Conservation (phyloP, 192 early-diverging fungal genomes). For the Funneliformis mosseae region DNA sequence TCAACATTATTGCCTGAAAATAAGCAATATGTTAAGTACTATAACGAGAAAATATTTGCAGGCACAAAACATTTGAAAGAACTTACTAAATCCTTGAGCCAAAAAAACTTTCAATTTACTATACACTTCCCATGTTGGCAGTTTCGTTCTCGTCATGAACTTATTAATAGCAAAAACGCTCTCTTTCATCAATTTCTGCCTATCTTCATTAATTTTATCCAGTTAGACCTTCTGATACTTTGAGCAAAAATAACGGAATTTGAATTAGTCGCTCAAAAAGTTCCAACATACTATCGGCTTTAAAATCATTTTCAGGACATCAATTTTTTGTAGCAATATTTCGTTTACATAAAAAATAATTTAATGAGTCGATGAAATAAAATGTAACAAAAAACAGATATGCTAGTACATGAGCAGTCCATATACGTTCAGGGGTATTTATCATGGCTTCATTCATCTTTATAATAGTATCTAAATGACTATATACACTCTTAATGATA, state of each 20-base stretch:
- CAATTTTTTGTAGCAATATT: neutral
- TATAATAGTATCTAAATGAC: conserved; percentile 2
- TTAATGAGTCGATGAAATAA: neutral
- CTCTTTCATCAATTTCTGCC: neutral
- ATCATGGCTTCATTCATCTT: neutral
- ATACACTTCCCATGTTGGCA: neutral
- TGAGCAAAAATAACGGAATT: conserved; percentile 11
- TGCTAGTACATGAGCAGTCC: conserved; percentile 3
- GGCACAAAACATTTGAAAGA: neutral
- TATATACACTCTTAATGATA: conserved; percentile 16
- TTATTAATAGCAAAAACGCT: conserved; percentile 10
- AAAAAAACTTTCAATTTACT: neutral
- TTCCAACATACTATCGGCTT: neutral
- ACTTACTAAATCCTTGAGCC: neutral
- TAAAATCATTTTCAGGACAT: neutral
- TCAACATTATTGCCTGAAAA: neutral
- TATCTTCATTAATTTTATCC: conserved; percentile 8
- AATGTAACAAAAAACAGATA: conserved; percentile 12
- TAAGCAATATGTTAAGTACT: neutral
- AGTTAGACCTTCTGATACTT: neutral
- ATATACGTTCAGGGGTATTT: conserved; percentile 2
- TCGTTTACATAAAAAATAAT: neutral
- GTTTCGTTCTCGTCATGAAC: neutral
- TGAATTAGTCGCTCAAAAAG: neutral
- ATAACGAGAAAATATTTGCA: neutral